Evolutionary conservation across 2,329 filamentous ascomycete genomes (phyloP).

Genomic region (Hypoxylon sp.): DNA sequence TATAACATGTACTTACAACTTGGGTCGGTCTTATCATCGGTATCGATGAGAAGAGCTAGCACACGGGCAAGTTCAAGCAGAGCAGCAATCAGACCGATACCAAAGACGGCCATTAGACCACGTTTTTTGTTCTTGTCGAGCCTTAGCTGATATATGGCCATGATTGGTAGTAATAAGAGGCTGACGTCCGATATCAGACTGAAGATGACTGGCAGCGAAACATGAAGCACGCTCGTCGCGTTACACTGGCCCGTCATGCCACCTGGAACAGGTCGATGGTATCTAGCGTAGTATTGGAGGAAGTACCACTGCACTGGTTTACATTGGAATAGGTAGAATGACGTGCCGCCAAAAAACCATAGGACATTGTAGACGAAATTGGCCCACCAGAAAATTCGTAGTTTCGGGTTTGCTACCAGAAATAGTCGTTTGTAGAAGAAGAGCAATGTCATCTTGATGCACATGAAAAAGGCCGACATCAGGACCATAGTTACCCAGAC

Average conservation of each 20-base stretch:
- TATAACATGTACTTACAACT: conserved; percentile 44
- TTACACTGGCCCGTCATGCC: conserved; percentile 45
- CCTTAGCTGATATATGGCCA: conserved; percentile 46
- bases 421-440: conserved; percentile 50
- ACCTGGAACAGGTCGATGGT: conserved; percentile 37
- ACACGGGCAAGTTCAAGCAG: conserved; percentile 47
- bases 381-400: conserved; percentile 49
- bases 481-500: conserved; percentile 51
- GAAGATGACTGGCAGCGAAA: conserved; percentile 47
- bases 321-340: conserved; percentile 50
- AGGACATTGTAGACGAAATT: conserved; percentile 48
- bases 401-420: conserved; percentile 39
- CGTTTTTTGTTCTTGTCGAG: conserved; percentile 47
- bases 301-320: conserved; percentile 49
- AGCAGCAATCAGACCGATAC: conserved; percentile 47
- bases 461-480: conserved; percentile 48
- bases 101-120: conserved; percentile 48
- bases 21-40: conserved; percentile 49
- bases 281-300: conserved; percentile 44
- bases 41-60: conserved; percentile 46
- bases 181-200: conserved; percentile 47
- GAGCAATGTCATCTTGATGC: conserved; percentile 50
- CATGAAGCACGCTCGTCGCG: conserved; percentile 47
- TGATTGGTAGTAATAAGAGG: conserved; percentile 46
- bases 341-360: conserved; percentile 49